phyloP scores from a whole-genome alignment of 805 yeast genomes.

The Ogataea nakhonphanomensis region DNA sequence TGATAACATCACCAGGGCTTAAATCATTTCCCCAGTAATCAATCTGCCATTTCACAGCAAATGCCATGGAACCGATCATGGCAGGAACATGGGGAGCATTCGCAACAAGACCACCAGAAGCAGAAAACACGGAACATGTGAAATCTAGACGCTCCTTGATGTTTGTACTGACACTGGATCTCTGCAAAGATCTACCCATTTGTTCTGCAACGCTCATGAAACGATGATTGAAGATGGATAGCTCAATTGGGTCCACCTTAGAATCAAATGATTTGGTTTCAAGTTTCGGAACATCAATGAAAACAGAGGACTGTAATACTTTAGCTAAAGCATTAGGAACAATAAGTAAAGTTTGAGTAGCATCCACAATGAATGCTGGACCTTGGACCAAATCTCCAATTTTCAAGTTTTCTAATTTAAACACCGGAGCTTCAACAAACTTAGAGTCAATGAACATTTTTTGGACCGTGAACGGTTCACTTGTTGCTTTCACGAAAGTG shows the following conservation, averaged over 20 bases:
- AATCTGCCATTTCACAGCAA: slow-evolving; percentile 38
- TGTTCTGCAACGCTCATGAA: slow-evolving; percentile 51
- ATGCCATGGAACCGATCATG: slow-evolving; percentile 45
- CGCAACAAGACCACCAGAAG: slow-evolving; percentile 34
- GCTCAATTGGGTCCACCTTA: slow-evolving; percentile 40
- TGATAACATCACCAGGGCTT: slow-evolving; percentile 41
- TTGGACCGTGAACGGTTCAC: slow-evolving; percentile 51
- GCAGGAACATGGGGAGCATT: slow-evolving; percentile 42
- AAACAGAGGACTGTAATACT: slow-evolving; percentile 32
- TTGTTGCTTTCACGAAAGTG: slow-evolving; percentile 30
- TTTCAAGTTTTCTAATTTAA: slow-evolving; percentile 44
- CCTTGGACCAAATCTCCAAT: slow-evolving; percentile 55
- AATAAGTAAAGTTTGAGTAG: slow-evolving; percentile 36
- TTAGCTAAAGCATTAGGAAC: slow-evolving; percentile 32
- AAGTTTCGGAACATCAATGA: slow-evolving; percentile 21
- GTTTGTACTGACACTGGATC: slow-evolving; percentile 42
- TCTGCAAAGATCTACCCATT: slow-evolving; percentile 44
- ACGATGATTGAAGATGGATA: slow-evolving; percentile 43
- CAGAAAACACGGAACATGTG: slow-evolving; percentile 46
- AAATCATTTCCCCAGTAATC: slow-evolving; percentile 38
- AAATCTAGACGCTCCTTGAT: slow-evolving; percentile 48
- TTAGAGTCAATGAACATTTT: slow-evolving; percentile 34
- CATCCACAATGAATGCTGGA: slow-evolving; percentile 36
- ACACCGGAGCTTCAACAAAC: slow-evolving; percentile 50
- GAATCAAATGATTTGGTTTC: slow-evolving; percentile 35